These are phyloP conservation scores for Cyclotella kingstonii DNA, from an alignment of 108 stramenopile genomes.

Conservation along the genomic window DNA sequence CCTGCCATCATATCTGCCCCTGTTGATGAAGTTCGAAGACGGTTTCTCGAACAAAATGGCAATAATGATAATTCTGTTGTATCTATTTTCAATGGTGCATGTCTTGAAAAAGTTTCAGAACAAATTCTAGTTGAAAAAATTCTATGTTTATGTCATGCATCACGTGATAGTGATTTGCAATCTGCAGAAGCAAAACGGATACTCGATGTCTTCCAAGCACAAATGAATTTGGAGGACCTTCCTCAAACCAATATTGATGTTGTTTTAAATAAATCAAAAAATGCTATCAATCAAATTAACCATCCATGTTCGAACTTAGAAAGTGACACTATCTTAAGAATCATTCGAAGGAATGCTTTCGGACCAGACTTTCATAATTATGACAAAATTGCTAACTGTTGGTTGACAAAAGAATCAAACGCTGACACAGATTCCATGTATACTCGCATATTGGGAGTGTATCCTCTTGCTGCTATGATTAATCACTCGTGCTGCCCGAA, in stretches of 20 bases:
- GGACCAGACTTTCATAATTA: conserved; percentile 80
- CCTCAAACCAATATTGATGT: conserved; percentile 21
- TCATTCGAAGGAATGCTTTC: conserved; percentile 70
- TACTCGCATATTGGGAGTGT: conserved; percentile 61
- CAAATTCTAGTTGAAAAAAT: conserved; percentile 53
- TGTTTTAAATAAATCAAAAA: conserved; percentile 1
- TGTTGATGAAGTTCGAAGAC: conserved; percentile 27
- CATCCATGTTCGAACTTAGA: conserved; percentile 7
- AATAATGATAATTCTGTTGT: conserved; percentile 2
- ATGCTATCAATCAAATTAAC: not conserved
- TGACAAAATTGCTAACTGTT: conserved; percentile 36
- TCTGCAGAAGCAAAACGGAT: not conserved
- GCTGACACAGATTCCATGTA: conserved; percentile 19
- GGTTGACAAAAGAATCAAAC: conserved; percentile 15
- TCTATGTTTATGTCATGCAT: conserved; percentile 14
- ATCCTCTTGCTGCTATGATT: conserved; percentile 82
- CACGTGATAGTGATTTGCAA: conserved; percentile 1
- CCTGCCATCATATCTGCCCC: conserved; percentile 51
- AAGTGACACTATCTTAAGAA: conserved; percentile 46
- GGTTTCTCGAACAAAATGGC: conserved; percentile 13
- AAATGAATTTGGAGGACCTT: conserved; percentile 42
- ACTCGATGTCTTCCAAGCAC: conserved; percentile 21
- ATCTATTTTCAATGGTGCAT: not conserved
- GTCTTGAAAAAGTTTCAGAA: conserved; percentile 58
- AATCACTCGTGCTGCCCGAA: conserved; percentile 81